Evolutionary conservation across 2,329 filamentous ascomycete genomes (phyloP).

Genomic region (Penicillium sumatraense): DNA sequence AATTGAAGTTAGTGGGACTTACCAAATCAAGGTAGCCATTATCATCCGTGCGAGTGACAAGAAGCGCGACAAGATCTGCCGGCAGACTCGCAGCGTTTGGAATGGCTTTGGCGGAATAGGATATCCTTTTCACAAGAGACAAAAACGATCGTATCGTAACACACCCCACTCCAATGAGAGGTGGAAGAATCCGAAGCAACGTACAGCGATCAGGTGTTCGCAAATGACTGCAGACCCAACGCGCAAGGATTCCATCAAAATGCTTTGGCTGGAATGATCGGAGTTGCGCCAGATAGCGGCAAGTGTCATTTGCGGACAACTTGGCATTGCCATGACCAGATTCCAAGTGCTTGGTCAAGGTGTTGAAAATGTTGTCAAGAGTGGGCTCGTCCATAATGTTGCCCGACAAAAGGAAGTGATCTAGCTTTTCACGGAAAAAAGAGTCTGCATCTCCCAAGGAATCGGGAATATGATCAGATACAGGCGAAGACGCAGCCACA

Average conservation of each 20-base stretch:
- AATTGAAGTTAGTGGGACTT: slow-evolving; percentile 9
- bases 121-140: slow-evolving; percentile 38
- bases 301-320: slow-evolving; percentile 41
- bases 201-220: slow-evolving; percentile 38
- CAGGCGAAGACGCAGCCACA: slow-evolving; percentile 52
- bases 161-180: slow-evolving; percentile 51
- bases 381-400: slow-evolving; percentile 52
- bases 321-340: slow-evolving; percentile 32
- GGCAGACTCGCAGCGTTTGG: slow-evolving; percentile 33
- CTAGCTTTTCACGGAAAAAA: slow-evolving; percentile 50
- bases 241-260: slow-evolving; percentile 48
- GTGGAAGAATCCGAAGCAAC: slow-evolving; percentile 40
- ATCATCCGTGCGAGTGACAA: slow-evolving; percentile 25
- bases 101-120: slow-evolving; percentile 30
- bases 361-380: slow-evolving; percentile 47
- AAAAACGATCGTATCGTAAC: slow-evolving; percentile 48
- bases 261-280: slow-evolving; percentile 48
- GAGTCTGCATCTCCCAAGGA: slow-evolving; percentile 44
- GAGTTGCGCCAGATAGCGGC: slow-evolving; percentile 48
- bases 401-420: slow-evolving; percentile 51
- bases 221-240: slow-evolving; percentile 48
- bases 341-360: slow-evolving; percentile 45
- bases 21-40: slow-evolving; percentile 35
- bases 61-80: slow-evolving; percentile 39
- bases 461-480: slow-evolving; percentile 53